phyloP scores from a whole-genome alignment of 106 monocot genomes.

The Allium sativum region DNA sequence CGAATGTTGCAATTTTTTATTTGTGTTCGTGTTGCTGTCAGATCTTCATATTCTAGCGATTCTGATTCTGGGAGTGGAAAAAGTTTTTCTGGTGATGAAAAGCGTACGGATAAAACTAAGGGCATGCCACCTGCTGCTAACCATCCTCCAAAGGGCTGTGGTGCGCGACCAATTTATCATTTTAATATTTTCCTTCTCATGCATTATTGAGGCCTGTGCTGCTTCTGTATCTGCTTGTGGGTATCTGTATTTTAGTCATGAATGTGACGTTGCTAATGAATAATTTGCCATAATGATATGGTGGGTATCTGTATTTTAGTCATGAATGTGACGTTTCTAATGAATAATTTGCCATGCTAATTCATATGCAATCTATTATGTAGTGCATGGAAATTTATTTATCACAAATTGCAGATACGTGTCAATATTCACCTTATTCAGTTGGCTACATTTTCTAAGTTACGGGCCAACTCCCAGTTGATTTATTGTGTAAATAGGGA shows the following conservation, averaged over 20 bases:
- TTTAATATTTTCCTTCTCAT: background rate
- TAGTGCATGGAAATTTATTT: no score
- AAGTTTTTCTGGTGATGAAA: conserved; percentile 25
- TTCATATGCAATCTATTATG: no score
- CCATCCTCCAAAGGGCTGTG: background rate
- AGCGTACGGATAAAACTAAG: conserved; percentile 8
- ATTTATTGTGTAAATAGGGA: no score
- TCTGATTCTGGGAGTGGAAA: conserved; percentile 13
- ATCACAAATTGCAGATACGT: no score
- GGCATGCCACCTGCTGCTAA: background rate
- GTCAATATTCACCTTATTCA: no score
- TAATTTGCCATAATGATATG: no score
- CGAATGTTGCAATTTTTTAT: background rate
- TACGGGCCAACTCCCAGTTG: no score
- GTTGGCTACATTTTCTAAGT: no score
- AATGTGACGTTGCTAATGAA: no score
- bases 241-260: background rate
- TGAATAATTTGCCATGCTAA: no score
- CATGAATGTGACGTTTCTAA: no score
- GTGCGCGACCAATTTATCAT: background rate
- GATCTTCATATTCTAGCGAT: conserved; percentile 18
- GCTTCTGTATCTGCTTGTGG: background rate
- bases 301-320: background rate
- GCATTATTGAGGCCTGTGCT: background rate
- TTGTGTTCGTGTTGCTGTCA: background rate